Base-by-base conservation (phyloP, 2,329 filamentous ascomycete genomes). In the Endocalyx cinctus region DNA sequence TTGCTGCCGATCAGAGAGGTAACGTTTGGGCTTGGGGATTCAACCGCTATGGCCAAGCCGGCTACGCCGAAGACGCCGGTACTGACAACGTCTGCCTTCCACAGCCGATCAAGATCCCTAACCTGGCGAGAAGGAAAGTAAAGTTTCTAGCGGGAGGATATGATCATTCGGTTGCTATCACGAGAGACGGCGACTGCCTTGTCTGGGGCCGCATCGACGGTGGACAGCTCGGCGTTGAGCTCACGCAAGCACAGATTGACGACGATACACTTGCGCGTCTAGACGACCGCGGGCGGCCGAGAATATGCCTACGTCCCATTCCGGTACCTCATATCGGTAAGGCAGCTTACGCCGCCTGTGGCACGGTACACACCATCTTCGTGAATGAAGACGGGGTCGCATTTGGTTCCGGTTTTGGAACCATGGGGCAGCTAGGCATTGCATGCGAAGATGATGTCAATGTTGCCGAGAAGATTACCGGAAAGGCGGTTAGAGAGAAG, bases 361-460 rank as follows among this genome's bases (percentile, higher is more conserved):
- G 74, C 25, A 72, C 72, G 3, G 79, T 84, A 38, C 79, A 84
- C 58, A 75, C 69, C 33, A 71, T 84, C 35, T 76, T 74, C 27
- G 69, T 85, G 46, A 73, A 73, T 47, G 66, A 66, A 37, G 31
- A 38, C 16, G 79, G 80, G 38, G 71, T 71, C 42, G 77, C 78
- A 5, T 83, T 74, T 56, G 71, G 71, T 5, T 84, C 80, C 77
- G 81, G 81, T 6, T 84, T 84, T 59, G 77, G 71, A 12, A 72
- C 73, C 16, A 80, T 74, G 39, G 81, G 79, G 50, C 80, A 84
- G 57, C 81, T 78, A 4, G 81, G 80, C 3, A 74, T 75, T 38
- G 79, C 77, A 8, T 74, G 69, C 5, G 69, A 74, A 32, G 77
- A 82, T 37, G 79, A 83, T 44, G 67, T 82, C 16, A 64, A 74